Base-by-base conservation (phyloP, 148 eudicot species). In the Oxyria digyna region DNA sequence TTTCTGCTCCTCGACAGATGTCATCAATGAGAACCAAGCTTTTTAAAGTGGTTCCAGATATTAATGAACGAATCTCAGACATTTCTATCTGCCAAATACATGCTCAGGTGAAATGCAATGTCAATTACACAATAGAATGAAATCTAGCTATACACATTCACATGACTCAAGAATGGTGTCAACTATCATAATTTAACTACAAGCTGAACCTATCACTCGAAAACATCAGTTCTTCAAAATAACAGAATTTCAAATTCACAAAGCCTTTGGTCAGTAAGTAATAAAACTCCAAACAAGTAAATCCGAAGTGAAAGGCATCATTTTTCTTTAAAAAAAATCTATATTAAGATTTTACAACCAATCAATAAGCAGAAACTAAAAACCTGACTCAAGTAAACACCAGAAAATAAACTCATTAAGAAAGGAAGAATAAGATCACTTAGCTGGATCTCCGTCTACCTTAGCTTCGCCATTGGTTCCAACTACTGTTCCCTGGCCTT, bases 21-120 rank as follows among this genome's bases (percentile, higher is more conserved):
- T 94, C 98, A 71, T 94, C 98, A 46, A 94, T 81, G 69, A 94
- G 98, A 55, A 90, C 98, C 18, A 94, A 96, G 72, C 98, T 94
- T 74, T 78, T 82, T 72, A 92, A 86, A 38, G 97, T 87, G 74
- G 97, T 81, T 73, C 86, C 79, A 33, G 81, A 79, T 67, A 90
- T 50, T 52, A 90, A 77, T 45, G 98, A 87, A 48, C 98, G 97
- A 4, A 94, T 78, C 78, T 94, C 98, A 9, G 98, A 90, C 97
- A 94, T 94, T 82, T 90, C 97, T 75, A 94, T 83, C 97, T 94
- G 84, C 32, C 41, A 12, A 31, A 14, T 4, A 29, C 59, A 69
- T 11, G 31, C 8, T 27, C 31, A 67, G 18, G n/a, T n/a, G n/a
- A 42, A 67, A 11, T 27, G 11, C 70, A 42, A 38, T 33, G 23